Evolutionary conservation across 176 grass and related monocot genomes (phyloP).

Genomic region (Cenchrus fungigraminus): DNA sequence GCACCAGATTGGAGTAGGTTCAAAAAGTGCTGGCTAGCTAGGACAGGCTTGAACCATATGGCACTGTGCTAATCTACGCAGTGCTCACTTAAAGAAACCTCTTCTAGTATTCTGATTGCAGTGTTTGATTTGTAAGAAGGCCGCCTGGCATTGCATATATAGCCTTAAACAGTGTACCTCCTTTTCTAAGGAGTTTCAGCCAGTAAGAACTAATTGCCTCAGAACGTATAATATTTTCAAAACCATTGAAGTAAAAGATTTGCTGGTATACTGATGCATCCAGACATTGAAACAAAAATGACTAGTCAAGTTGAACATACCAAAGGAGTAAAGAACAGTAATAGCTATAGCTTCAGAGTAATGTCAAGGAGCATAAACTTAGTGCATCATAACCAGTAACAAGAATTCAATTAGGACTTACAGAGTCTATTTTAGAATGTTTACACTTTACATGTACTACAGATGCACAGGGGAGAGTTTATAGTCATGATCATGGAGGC

Average conservation of each 20-base stretch:
- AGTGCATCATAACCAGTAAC: neutral
- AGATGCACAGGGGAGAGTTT: neutral
- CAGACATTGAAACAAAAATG: neutral
- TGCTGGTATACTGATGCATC: neutral
- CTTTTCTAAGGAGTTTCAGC: neutral
- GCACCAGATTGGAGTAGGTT: no score
- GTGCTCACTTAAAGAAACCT: slow-evolving; percentile 18
- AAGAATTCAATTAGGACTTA: neutral
- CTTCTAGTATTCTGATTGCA: no score
- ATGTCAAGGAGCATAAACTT: neutral
- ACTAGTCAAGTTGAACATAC: neutral
- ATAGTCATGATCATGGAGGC: neutral
- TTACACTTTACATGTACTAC: neutral
- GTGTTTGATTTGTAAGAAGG: neutral
- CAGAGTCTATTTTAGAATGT: neutral
- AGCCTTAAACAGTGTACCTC: neutral
- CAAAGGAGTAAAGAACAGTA: neutral
- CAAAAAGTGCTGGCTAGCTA: no score
- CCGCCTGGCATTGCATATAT: neutral
- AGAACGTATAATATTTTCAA: neutral
- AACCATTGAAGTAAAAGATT: neutral
- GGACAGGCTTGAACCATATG: no score
- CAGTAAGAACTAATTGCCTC: neutral
- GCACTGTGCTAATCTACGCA: neutral
- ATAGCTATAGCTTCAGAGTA: neutral